Conservation (phyloP, 495 filamentous ascomycete genomes). For the Pseudevernia furfuracea region DNA sequence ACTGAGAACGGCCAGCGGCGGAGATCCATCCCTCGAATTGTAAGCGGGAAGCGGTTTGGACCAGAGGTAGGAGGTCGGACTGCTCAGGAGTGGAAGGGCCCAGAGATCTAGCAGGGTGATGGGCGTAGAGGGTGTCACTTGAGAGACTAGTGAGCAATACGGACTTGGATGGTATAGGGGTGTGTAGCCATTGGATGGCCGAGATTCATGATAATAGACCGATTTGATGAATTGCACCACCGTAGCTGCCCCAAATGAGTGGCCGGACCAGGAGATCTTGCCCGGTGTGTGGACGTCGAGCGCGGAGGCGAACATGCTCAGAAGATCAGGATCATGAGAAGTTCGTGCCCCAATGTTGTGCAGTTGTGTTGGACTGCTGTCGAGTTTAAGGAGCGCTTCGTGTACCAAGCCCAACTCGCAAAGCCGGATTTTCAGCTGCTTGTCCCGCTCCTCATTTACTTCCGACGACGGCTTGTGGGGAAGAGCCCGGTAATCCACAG, state of each 20-base stretch:
- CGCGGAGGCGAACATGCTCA: conserved; percentile 44
- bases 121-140: conserved; percentile 55
- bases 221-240: conserved; percentile 66
- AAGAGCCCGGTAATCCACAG: conserved; percentile 33
- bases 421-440: conserved; percentile 59
- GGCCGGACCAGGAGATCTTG: conserved; percentile 60
- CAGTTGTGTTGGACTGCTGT: conserved; percentile 37
- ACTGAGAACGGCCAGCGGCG: conserved; percentile 58
- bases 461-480: conserved; percentile 49
- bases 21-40: conserved; percentile 37
- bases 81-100: conserved; percentile 55
- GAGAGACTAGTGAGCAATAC: conserved; percentile 42
- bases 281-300: conserved; percentile 64
- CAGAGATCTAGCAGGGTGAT: conserved; percentile 66
- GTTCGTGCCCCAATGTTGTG: conserved; percentile 25
- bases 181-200: conserved; percentile 29
- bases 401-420: conserved; percentile 63
- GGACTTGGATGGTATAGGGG: conserved; percentile 45
- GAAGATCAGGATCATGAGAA: conserved; percentile 21
- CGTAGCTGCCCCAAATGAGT: conserved; percentile 69
- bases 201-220: conserved; percentile 46
- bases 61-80: conserved; percentile 47
- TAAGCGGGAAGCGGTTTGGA: conserved; percentile 57
- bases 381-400: conserved; percentile 55
- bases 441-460: conserved; percentile 50